These are phyloP conservation scores for Thermothelomyces thermophilus DNA, from an alignment of 2,329 filamentous ascomycete genomes.

Conservation along the genomic window DNA sequence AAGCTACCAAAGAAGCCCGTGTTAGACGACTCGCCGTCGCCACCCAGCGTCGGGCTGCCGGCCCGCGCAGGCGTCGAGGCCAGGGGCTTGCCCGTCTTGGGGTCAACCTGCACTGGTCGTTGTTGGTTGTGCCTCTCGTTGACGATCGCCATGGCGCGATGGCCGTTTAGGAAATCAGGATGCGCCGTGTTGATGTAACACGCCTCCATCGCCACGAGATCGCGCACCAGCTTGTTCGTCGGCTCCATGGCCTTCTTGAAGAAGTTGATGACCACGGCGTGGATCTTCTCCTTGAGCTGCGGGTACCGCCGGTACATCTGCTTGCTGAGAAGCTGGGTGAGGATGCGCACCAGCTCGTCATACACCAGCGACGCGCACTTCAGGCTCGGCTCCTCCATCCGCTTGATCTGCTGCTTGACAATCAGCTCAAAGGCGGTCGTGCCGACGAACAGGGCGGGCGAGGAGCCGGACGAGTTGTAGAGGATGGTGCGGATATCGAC, in stretches of 20 bases:
- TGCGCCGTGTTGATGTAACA: conserved; percentile 99
- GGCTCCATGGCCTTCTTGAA: conserved; percentile 99
- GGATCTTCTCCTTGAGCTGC: conserved; percentile 93
- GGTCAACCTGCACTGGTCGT: conserved; percentile 92
- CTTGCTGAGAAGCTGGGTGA: conserved; percentile 83
- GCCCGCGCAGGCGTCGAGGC: conserved; percentile 65
- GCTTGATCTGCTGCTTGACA: conserved; percentile 97
- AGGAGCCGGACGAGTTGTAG: conserved; percentile 98
- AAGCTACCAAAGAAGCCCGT: conserved; percentile 95
- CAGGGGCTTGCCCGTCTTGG: conserved; percentile 95
- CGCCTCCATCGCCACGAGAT: conserved; percentile 90
- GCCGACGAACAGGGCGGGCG: conserved; percentile 91
- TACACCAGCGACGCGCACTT: conserved; percentile 98
- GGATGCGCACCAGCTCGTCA: conserved; percentile 92
- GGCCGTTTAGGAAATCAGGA: conserved; percentile 94
- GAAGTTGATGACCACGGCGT: conserved; percentile 83
- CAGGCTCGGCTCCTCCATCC: conserved; percentile 88
- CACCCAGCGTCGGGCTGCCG: conserved; percentile 61
- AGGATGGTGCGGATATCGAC: conserved; percentile 94
- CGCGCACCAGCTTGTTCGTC: conserved; percentile 91
- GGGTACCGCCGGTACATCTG: conserved; percentile 88
- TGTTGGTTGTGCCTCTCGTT: conserved; percentile 78
- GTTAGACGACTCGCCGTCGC: conserved; percentile 46
- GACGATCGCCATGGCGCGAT: conserved; percentile 94
- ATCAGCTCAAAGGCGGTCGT: conserved; percentile 98